phyloP scores from a whole-genome alignment of 2,329 filamentous ascomycete genomes.

The Claviceps sp. region DNA sequence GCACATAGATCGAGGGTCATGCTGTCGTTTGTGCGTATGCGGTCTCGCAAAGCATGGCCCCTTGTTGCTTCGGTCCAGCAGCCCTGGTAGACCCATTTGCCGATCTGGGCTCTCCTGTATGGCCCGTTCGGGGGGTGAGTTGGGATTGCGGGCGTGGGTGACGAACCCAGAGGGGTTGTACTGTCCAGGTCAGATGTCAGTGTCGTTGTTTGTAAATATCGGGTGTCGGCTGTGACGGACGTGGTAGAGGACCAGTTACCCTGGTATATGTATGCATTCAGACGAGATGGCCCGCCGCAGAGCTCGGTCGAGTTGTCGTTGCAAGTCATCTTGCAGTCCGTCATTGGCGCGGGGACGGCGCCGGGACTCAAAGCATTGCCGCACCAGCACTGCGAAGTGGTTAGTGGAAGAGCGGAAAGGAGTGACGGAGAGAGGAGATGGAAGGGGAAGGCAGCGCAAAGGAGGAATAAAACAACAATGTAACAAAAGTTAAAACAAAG shows the following conservation, averaged over 20 bases:
- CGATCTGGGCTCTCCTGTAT: conserved; percentile 12
- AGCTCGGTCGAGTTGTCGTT: conserved; percentile 23
- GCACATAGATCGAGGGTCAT: conserved; percentile 24
- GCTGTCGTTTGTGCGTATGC: conserved; percentile 13
- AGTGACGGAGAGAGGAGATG: not conserved
- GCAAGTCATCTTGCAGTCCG: conserved; percentile 23
- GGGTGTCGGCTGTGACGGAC: conserved; percentile 12
- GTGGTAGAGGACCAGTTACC: conserved; percentile 12
- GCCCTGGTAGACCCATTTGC: conserved; percentile 20
- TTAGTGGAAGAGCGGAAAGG: not conserved
- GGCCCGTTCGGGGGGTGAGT: conserved; percentile 13
- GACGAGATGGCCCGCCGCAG: conserved; percentile 20
- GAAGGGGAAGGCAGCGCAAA: not conserved
- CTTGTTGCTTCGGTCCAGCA: conserved; percentile 23
- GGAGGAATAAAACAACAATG: not conserved
- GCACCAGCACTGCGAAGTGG: conserved; percentile 21
- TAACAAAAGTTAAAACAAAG: not conserved
- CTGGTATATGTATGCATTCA: conserved; percentile 22
- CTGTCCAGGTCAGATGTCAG: not conserved
- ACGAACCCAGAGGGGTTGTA: conserved; percentile 1
- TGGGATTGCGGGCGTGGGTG: conserved; percentile 7
- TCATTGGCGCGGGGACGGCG: conserved; percentile 15
- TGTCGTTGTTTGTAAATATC: conserved; percentile 14
- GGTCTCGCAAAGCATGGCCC: conserved; percentile 17
- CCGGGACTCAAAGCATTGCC: conserved; percentile 17